Evolutionary conservation across 208 protist genomes (phyloP), one percentile per base, ranked within the genome.

Genomic region (Spongospora subterranea): DNA sequence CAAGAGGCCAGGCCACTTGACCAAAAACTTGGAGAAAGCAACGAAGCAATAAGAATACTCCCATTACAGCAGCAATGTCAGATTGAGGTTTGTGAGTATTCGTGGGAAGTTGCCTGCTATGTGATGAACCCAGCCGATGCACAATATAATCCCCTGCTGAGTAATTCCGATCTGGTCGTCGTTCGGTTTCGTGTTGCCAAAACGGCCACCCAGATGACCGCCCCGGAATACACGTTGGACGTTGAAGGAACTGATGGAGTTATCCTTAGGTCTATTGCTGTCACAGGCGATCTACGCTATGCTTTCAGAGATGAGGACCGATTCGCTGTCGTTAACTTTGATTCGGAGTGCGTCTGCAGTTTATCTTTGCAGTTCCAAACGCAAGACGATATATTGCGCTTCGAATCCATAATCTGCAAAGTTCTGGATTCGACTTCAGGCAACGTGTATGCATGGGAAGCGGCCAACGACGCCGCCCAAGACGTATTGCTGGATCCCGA

Each of bases 311-410:
- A 82, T n/a, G 71, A 82, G n/a, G 71, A 82, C n/a, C 71, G n/a
- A 43, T 82, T 82, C 71, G 71, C 71, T 13, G 71, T 82, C 71
- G 35, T 82, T n/a, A n/a, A 82, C n/a, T 82, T 82, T n/a, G 71
- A 82, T 43, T 43, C n/a, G 71, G 71, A 82, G 35, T 45, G 17
- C 13, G 6, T 24, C 6, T 60, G 50, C 50, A 82, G 71, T 43
- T 43, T 82, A 43, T 82, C 71, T 6, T 13, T 82, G 71, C 71
- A 82, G 71, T 82, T 82, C n/a, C 17, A 35, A 43, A 40, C 71
- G 71, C 71, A 82, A 43, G 71, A 82, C 71, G 71, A 82, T n/a
- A 6, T 82, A n/a, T n/a, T 82, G 6, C 71, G 71, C 6, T 82
- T 82, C 71, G 71, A 82, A 43, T 40, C 17, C 71, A n/a, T 82